Conservation (phyloP, 768 basidiomycete species). For the Coprinellus micaceus region DNA sequence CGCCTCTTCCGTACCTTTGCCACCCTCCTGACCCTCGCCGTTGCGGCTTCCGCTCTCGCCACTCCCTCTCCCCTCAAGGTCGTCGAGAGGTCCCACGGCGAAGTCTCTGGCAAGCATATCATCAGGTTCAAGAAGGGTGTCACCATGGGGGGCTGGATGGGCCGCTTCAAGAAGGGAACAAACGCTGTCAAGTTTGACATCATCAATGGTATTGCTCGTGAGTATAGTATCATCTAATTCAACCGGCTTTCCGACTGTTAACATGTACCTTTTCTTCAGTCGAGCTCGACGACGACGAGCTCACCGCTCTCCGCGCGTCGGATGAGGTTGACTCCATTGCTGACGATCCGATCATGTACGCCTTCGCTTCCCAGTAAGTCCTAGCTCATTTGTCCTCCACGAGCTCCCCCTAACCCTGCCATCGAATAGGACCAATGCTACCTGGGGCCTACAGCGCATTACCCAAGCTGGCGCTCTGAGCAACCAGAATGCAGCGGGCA, state of each 20-base stretch:
- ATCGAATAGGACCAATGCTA: conserved; percentile 24
- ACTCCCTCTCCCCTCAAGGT: conserved; percentile 8
- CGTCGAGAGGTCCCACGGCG: conserved; percentile 12
- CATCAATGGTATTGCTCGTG: conserved; percentile 15
- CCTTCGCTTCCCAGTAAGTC: conserved; percentile 20
- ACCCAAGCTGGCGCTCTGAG: conserved; percentile 18
- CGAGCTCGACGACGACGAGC: conserved; percentile 14
- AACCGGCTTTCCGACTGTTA: no score
- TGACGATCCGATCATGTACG: conserved; percentile 27
- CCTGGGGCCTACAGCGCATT: conserved; percentile 32
- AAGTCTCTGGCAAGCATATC: conserved; percentile 11
- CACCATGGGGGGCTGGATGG: not conserved
- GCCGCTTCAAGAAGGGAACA: not conserved
- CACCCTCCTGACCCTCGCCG: conserved; percentile 1
- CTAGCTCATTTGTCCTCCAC: not conserved
- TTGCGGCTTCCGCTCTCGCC: conserved; percentile 5
- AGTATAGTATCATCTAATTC: not conserved
- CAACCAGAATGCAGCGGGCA: conserved; percentile 10
- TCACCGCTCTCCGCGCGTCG: conserved; percentile 19
- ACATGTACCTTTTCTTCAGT: conserved; percentile 5
- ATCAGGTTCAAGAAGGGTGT: conserved; percentile 12
- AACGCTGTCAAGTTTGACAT: conserved; percentile 8
- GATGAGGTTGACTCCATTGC: conserved; percentile 20
- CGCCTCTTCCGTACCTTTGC: conserved; percentile 4
- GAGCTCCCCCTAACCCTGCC: not conserved